Evolutionary conservation across 1,139 yeast genomes (phyloP).

Genomic region (Taphrina wiesneri): DNA sequence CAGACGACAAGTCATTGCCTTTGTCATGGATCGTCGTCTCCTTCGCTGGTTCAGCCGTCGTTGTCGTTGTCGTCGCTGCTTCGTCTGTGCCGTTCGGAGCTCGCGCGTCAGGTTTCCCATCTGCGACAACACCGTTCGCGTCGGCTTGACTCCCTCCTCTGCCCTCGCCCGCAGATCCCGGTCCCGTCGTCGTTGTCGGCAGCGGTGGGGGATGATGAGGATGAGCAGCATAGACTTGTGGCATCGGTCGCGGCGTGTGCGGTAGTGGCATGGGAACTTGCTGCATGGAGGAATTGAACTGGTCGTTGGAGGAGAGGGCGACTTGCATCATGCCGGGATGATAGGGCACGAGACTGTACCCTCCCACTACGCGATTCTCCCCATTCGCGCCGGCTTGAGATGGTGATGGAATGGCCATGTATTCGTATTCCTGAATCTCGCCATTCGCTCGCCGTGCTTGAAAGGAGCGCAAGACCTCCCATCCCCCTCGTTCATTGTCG

Average conservation of each 20-base stretch:
- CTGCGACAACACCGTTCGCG: too few species aligned
- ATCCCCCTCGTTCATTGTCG: slow-evolving; percentile 33
- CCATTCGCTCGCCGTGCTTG: slow-evolving; percentile 22
- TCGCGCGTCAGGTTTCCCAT: background rate
- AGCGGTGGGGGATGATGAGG: background rate
- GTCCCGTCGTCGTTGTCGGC: background rate
- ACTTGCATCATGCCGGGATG: slow-evolving; percentile 21
- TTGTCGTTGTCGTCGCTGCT: slow-evolving; percentile 41
- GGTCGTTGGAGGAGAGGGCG: slow-evolving; percentile 19
- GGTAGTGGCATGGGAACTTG: slow-evolving; percentile 13
- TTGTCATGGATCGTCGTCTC: slow-evolving; percentile 14
- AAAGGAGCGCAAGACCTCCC: slow-evolving; percentile 32
- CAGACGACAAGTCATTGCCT: too few species aligned
- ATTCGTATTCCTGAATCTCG: slow-evolving; percentile 31
- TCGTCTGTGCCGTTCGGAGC: background rate
- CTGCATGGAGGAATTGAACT: slow-evolving; percentile 15
- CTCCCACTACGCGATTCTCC: background rate
- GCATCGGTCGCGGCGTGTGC: slow-evolving; percentile 4
- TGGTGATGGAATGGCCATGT: slow-evolving; percentile 8
- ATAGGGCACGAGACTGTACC: slow-evolving; percentile 3
- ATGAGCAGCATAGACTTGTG: background rate
- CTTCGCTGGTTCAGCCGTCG: slow-evolving; percentile 38
- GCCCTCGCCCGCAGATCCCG: too few species aligned
- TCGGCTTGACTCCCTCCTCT: too few species aligned
- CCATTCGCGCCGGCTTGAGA: slow-evolving; percentile 19